Conservation (phyloP, 225 moss, liverwort and hornwort species). For the Antitrichia curtipendula region DNA sequence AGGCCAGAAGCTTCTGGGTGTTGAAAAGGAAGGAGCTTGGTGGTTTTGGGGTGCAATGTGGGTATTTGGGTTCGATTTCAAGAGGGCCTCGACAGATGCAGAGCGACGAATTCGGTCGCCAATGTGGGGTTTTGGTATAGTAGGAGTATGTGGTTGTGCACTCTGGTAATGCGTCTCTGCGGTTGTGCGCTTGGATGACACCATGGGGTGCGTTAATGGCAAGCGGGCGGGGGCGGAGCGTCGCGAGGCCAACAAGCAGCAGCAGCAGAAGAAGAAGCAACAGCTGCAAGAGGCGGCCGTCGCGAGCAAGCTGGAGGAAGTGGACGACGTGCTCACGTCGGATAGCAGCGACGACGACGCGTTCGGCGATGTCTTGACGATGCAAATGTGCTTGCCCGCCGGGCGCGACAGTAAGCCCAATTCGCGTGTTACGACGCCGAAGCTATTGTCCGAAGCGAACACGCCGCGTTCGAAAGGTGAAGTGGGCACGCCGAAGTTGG, state of each 20-base stretch:
- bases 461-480: constrained; percentile 20
- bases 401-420: constrained; percentile 21
- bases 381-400: constrained; percentile 13
- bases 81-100: not conserved
- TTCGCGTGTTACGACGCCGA: constrained; percentile 27
- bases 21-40: not conserved
- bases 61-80: not conserved
- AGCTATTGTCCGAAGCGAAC: not conserved
- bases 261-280: not conserved
- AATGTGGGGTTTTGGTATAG: not conserved
- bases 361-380: not conserved
- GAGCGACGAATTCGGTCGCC: not conserved
- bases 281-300: not conserved
- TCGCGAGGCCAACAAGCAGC: constrained; percentile 10
- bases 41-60: not conserved
- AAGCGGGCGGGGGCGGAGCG: constrained; percentile 21
- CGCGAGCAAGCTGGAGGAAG: not conserved
- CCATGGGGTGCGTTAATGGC: constrained; percentile 52
- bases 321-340: constrained; percentile 19
- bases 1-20: not conserved
- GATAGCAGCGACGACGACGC: constrained; percentile 43
- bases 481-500: constrained; percentile 6
- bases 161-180: not conserved
- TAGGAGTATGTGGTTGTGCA: not conserved
- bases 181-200: constrained; percentile 1